Evolutionary conservation across 1,284 basidiomycete genomes (phyloP), one percentile per base, ranked within the genome.

Genomic region (Binderoboletus segoi): DNA sequence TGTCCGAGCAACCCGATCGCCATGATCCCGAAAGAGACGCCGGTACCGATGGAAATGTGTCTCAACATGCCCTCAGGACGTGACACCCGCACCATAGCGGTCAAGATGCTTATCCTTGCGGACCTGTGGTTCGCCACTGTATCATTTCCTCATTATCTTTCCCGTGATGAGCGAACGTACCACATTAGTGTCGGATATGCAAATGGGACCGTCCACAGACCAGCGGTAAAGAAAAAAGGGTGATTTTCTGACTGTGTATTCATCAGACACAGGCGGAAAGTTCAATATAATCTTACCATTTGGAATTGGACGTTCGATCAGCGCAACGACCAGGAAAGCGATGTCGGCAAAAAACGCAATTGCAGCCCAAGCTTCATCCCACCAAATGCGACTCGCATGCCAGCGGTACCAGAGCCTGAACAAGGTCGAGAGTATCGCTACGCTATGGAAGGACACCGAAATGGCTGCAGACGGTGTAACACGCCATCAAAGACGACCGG

Each of bases 321-420:
- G 20, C 1, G 51, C 3, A 33, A n/a, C 33, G 21, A 63, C 23
- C 23, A 68, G 13, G 41, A 47, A 59, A 5, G 35, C 42, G 5
- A 58, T 15, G 37, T 70, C 69, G 13, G 53, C 61, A 21, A 54
- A 33, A 4, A 65, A 41, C 4, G 66, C 69, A 7, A 65, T 8
- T 5, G 20, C 24, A 1, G 60, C 67, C 60, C 57, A 65, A 5
- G 42, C 56, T 41, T 71, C 70, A 13, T 72, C 70, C 67, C 63
- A 71, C 69, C 69, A 70, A 50, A 70, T 21, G 11, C 40, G 67
- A 4, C 35, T 32, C 11, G 50, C 61, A 46, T 60, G 38, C 59
- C 63, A 68, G 28, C 57, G 54, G 40, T 67, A 71, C 52, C 57
- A 62, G 33, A 70, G 59, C 35, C 67, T 58, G 46, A 69, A 68